A percentile compares a stretch with the other conserved stretches of the same genome.
phyloP scores from a whole-genome alignment of 2,329 filamentous ascomycete species.

The Trichoderma sp. region DNA sequence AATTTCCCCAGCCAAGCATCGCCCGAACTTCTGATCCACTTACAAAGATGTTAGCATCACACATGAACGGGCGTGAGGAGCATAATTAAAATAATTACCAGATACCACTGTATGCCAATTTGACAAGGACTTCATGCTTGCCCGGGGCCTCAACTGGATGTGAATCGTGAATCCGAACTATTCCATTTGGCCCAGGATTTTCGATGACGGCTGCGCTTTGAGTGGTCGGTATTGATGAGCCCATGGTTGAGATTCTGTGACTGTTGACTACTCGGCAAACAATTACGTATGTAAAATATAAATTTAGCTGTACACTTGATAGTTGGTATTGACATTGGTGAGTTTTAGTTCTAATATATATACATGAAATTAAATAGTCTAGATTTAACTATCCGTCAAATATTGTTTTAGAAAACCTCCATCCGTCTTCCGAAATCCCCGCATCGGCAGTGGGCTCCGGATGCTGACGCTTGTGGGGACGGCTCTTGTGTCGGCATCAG shows the following conservation, averaged over 20 bases:
- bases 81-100: neutral
- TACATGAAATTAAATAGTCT: neutral
- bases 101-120: conserved; percentile 9
- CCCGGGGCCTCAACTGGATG: neutral
- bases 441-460: conserved; percentile 5
- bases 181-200: neutral
- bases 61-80: neutral
- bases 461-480: neutral
- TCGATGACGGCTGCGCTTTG: neutral
- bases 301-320: neutral
- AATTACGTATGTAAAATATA: neutral
- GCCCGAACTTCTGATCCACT: conserved; percentile 35
- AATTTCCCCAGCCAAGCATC: conserved; percentile 30
- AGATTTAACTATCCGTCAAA: neutral
- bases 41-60: neutral
- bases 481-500: neutral
- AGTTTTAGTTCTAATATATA: neutral
- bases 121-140: conserved; percentile 11
- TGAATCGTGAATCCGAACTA: neutral
- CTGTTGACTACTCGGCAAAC: neutral
- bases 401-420: neutral
- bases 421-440: neutral
- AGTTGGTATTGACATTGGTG: neutral
- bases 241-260: neutral
- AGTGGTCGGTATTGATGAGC: neutral